phyloP scores from a whole-genome alignment of 2,329 filamentous ascomycete species.

The Coniochaeta sp. region DNA sequence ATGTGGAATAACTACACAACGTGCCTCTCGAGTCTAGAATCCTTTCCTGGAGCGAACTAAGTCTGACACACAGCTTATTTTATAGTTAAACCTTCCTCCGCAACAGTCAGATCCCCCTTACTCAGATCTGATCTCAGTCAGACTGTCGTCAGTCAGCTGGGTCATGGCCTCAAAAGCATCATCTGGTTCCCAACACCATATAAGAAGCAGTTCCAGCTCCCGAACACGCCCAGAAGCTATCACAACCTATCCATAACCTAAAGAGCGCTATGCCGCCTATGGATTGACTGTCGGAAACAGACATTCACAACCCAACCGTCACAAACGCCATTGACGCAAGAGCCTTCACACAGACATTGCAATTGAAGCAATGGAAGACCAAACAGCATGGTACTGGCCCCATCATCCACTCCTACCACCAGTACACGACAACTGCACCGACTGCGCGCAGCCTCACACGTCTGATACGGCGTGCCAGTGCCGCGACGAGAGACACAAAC shows the following conservation, averaged over 20 bases:
- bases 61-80: not conserved
- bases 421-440: not conserved
- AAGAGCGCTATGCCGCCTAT: not conserved
- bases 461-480: not conserved
- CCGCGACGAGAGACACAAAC: not conserved
- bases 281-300: not conserved
- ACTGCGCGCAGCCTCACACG: not conserved
- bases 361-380: not conserved
- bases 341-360: not conserved
- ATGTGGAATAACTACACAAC: not conserved
- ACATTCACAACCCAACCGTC: not conserved
- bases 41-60: not conserved
- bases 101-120: not conserved
- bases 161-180: not conserved
- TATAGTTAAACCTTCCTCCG: not conserved
- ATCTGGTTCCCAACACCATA: not conserved
- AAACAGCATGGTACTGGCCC: not conserved
- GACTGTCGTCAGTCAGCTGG: not conserved
- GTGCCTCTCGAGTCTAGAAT: not conserved
- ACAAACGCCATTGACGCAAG: not conserved
- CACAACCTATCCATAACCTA: no score
- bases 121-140: not conserved
- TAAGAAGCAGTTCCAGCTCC: not conserved
- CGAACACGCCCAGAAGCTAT: no score
- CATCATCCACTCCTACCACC: not conserved